phyloP scores from a whole-genome alignment of 768 basidiomycete genomes.

The Termitomyces titanicus region DNA sequence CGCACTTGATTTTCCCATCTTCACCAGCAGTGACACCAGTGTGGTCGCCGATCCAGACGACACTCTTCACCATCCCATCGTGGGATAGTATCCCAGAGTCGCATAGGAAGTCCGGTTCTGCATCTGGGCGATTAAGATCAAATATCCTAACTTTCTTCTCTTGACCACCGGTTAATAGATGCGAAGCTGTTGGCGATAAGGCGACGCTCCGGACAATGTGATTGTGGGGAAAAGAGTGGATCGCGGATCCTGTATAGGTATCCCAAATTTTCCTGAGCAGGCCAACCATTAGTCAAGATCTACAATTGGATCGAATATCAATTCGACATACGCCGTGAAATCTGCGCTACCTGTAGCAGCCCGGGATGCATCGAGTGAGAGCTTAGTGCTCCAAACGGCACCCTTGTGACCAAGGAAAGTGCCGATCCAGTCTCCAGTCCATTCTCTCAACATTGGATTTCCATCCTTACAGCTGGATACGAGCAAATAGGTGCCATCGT shows the following conservation, averaged over 20 bases:
- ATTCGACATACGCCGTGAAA: constrained; percentile 82
- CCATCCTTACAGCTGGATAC: constrained; percentile 99
- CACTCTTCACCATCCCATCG: constrained; percentile 88
- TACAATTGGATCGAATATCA: constrained; percentile 4
- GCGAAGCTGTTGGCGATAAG: constrained; percentile 64
- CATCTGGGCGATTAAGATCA: constrained; percentile 82
- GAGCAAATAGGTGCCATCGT: constrained; percentile 84
- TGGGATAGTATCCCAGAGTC: constrained; percentile 65
- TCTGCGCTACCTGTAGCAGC: constrained; percentile 95
- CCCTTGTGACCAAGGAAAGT: constrained; percentile 89
- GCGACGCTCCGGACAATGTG: constrained; percentile 98
- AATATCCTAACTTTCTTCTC: constrained; percentile 98
- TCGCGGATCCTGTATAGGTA: constrained; percentile 78
- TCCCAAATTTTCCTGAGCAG: constrained; percentile 88
- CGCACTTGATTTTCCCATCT: constrained; percentile 86
- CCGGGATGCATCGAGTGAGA: constrained; percentile 78
- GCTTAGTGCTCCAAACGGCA: constrained; percentile 95
- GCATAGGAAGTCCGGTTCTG: constrained; percentile 77
- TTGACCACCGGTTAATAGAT: constrained; percentile 88
- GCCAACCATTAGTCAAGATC: constrained; percentile 12
- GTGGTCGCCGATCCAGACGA: constrained; percentile 89
- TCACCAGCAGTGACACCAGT: constrained; percentile 89
- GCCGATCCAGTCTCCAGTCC: constrained; percentile 99
- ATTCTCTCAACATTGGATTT: constrained; percentile 93
- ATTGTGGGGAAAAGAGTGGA: constrained; percentile 97